phyloP scores from a whole-genome alignment of 352 stramenopile genomes.

The Plasmopara halstedii region DNA sequence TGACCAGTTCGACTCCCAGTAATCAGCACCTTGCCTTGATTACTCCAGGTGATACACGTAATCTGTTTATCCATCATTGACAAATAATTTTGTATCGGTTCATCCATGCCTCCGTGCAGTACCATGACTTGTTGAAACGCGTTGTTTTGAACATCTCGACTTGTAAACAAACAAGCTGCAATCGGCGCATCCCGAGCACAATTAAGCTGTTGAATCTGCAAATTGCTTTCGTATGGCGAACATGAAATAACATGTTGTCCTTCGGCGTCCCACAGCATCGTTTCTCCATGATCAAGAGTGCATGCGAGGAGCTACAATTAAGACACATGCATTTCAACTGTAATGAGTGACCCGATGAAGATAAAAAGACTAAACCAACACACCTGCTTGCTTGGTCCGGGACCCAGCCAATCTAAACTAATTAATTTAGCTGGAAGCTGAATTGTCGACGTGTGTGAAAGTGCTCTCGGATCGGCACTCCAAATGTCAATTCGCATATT shows the following conservation, averaged over 20 bases:
- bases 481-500: constrained; percentile 40
- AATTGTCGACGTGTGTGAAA: constrained; percentile 23
- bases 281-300: constrained; percentile 20
- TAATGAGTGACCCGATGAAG: no score
- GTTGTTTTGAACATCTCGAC: constrained; percentile 17
- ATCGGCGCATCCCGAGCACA: constrained; percentile 27
- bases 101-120: constrained; percentile 25
- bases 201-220: constrained; percentile 21
- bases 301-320: constrained; percentile 21
- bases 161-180: constrained; percentile 18
- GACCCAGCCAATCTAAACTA: constrained; percentile 26
- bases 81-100: constrained; percentile 29
- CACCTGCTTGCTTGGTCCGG: constrained; percentile 26
- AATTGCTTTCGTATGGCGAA: constrained; percentile 13
- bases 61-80: constrained; percentile 29
- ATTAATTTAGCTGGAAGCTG: constrained; percentile 17
- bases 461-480: constrained; percentile 18
- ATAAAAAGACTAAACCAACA: not conserved
- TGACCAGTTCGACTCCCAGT: constrained; percentile 19
- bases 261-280: constrained; percentile 27
- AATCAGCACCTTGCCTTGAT: constrained; percentile 17
- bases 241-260: constrained; percentile 21
- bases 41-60: constrained; percentile 30
- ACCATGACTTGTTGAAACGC: constrained; percentile 27
- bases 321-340: constrained; percentile 3